Conservation (phyloP, 2,329 filamentous ascomycete genomes). For the Ceratocystis destructans region DNA sequence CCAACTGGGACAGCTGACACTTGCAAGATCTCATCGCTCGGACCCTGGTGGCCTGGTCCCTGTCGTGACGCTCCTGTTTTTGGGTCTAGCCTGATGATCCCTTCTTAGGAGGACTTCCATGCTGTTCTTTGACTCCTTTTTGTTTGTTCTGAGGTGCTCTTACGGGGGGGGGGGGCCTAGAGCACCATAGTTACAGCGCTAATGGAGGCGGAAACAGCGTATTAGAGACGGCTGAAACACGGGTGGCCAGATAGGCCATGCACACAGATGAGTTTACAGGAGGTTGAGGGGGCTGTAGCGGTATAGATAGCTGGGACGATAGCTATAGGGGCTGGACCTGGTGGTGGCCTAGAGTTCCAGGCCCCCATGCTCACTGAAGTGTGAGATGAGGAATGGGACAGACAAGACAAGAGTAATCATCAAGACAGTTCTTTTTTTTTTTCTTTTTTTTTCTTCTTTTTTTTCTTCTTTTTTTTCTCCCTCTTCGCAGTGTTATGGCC, state of each 20-base stretch:
- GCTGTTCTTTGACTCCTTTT: constrained; percentile 3
- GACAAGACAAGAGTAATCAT: background rate
- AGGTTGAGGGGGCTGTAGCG: background rate
- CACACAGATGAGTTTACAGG: too few species aligned
- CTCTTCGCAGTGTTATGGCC: too few species aligned
- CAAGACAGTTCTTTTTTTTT: background rate
- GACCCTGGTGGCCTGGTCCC: background rate
- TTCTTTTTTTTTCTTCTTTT: background rate
- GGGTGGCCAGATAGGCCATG: background rate
- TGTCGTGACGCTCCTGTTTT: background rate
- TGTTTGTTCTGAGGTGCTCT: background rate
- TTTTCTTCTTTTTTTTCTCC: background rate
- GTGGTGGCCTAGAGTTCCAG: background rate
- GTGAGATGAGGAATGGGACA: background rate
- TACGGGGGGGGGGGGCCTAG: background rate
- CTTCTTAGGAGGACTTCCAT: background rate
- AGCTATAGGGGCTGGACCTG: background rate
- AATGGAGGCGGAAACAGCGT: background rate
- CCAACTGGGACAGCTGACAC: too few species aligned
- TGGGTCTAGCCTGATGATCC: background rate
- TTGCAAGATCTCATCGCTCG: background rate
- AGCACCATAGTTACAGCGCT: background rate
- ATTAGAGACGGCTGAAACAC: background rate
- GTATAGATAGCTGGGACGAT: background rate
- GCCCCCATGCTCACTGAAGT: too few species aligned